Percentiles rank a stretch among this genome's conserved stretches.
phyloP scores from a whole-genome alignment of 2,329 filamentous ascomycete genomes.

The Aspergillus versicolor region DNA sequence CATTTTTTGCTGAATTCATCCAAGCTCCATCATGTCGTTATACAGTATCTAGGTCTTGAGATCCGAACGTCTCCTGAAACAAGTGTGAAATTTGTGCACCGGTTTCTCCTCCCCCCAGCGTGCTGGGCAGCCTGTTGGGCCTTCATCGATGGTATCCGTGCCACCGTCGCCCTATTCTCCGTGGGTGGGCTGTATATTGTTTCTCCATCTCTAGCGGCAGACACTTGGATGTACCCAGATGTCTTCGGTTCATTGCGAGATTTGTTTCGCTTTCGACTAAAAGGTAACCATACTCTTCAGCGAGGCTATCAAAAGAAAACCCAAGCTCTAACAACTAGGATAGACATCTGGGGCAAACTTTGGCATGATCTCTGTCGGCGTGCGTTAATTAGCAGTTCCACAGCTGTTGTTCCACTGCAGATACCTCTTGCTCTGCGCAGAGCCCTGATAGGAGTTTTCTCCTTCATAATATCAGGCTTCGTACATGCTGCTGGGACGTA shows the following conservation, averaged over 20 bases:
- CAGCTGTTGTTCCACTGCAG: conserved; percentile 3
- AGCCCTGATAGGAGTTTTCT: conserved; percentile 8
- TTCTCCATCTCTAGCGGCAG: conserved; percentile 1
- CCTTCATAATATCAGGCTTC: conserved; percentile 16
- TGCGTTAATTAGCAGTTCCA: conserved; percentile 12
- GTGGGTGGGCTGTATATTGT: conserved; percentile 8
- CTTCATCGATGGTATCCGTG: conserved; percentile 17
- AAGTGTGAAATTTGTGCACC: conserved; percentile 3
- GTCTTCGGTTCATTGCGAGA: conserved; percentile 15
- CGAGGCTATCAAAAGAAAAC: neutral
- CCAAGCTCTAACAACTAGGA: neutral
- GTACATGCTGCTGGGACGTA: conserved; percentile 16
- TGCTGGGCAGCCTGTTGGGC: conserved; percentile 17
- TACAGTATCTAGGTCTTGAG: neutral
- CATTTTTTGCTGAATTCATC: neutral
- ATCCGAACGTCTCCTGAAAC: neutral
- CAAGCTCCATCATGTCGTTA: neutral
- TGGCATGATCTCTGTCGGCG: conserved; percentile 21
- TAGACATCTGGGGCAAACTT: conserved; percentile 21
- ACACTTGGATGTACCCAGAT: conserved; percentile 21
- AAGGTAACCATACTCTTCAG: conserved; percentile 5
- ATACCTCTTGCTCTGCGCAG: neutral
- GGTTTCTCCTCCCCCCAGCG: conserved; percentile 11
- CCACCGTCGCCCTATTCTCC: conserved; percentile 4
- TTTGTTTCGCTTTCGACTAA: conserved; percentile 12